Base-by-base conservation (phyloP, 179 eudicot genomes). In the Gypsophila paniculata region DNA sequence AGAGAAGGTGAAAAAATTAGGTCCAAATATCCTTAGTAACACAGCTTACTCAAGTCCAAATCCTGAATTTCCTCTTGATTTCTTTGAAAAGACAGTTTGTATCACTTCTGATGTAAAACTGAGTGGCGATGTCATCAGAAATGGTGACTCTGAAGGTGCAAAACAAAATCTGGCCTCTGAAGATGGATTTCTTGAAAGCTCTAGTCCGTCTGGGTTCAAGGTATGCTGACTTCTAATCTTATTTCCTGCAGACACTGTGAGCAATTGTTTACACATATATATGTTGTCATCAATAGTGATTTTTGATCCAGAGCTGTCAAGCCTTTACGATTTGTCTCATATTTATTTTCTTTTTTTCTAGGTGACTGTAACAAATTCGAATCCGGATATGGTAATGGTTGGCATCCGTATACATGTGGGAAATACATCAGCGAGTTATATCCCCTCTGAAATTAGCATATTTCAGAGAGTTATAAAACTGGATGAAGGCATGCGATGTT, bases 311-410 rank as follows among this genome's bases (percentile, higher is more conserved):
- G 54, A 34, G 32, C 22, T 65, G 3, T 18, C 46, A 42, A 42
- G 11, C 10, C 13, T 64, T 68, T 44, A 44, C 57, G 19, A 55
- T 58, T 46, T 11, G 59, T 19, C 72, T 73, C 32, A 34, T 25
- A 11, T 48, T 57, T 52, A 10, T 72, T 32, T 72, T 76, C 34
- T 38, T 76, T 76, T 62, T 65, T 81, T 74, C 55, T 90, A 93
- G 98, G 69, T 93, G 75, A 89, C 82, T 39, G 88, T 95, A 61
- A 84, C 91, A 55, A 95, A 93, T 77, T 82, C 98, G 60, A 95
- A 95, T 78, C 98, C 98, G 51, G 99, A 95, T 80, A 86, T 89
- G 52, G 99, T 95, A 65, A 93, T 95, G 96, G 99, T 95, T 74
- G 99, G 99, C 53, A 61, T 90, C 68, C 99, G 99, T 76, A 77